Conservation (phyloP, 1,284 basidiomycete genomes). For the Peniophora sp. region DNA sequence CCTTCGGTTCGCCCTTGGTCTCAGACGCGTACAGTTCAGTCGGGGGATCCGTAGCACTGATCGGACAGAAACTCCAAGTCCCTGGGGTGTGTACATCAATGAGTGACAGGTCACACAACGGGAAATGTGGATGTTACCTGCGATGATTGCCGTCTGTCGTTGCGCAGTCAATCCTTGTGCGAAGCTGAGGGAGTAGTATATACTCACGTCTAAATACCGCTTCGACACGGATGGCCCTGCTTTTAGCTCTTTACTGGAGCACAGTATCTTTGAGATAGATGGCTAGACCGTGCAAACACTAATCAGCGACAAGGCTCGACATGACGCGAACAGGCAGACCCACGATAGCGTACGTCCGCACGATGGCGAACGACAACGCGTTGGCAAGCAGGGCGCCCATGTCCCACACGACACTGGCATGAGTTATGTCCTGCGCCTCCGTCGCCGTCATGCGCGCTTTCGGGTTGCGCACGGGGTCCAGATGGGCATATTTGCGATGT, state of each 20-base stretch:
- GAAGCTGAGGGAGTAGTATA: neutral
- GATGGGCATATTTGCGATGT: conserved; percentile 25
- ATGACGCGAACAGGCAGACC: neutral
- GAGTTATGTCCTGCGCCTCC: conserved; percentile 35
- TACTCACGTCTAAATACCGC: conserved; percentile 36
- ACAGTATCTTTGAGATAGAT: conserved; percentile 32
- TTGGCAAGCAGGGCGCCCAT: conserved; percentile 32
- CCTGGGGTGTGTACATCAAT: conserved; percentile 1
- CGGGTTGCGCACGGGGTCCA: conserved; percentile 16
- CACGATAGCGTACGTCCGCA: conserved; percentile 42
- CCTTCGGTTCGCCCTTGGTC: neutral
- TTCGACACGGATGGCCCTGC: conserved; percentile 26
- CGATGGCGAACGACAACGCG: conserved; percentile 34
- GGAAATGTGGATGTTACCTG: neutral
- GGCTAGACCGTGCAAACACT: conserved; percentile 22
- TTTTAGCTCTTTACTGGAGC: conserved; percentile 28
- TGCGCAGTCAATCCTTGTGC: neutral
- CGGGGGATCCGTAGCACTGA: conserved; percentile 1
- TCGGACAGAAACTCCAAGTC: conserved; percentile 8
- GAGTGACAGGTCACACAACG: conserved; percentile 2
- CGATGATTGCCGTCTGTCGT: neutral
- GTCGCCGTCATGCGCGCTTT: conserved; percentile 26
- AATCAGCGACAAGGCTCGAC: neutral
- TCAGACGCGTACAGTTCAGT: neutral
- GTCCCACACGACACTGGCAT: conserved; percentile 26